Evolutionary conservation across 331 rosid species (phyloP).

Genomic region (Malus hybrid): DNA sequence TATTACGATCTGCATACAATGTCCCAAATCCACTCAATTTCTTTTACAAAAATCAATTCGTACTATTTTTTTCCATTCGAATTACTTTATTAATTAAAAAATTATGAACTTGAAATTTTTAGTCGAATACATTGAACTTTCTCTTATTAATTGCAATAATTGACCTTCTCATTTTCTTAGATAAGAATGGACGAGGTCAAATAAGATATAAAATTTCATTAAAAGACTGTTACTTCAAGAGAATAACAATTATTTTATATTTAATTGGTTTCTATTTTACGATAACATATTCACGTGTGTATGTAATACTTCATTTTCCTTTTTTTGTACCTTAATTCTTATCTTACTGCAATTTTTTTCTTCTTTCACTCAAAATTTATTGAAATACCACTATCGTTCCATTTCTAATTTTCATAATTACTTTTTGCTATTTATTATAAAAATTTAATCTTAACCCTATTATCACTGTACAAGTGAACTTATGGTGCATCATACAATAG

Average conservation of each 20-base stretch:
- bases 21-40: neutral
- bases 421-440: too few relatives aligned
- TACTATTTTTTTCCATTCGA: neutral
- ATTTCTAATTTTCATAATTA: too few relatives aligned
- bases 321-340: neutral
- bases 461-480: too few relatives aligned
- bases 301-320: neutral
- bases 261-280: neutral
- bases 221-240: neutral
- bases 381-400: neutral
- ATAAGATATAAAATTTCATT: neutral
- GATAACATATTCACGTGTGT: fast-evolving
- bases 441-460: too few relatives aligned
- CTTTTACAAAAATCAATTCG: neutral
- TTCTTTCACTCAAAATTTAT: too few relatives aligned
- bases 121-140: neutral
- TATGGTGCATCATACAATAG: too few relatives aligned
- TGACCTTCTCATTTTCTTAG: neutral
- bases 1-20: neutral
- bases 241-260: neutral
- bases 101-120: neutral
- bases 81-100: too few relatives aligned
- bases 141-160: neutral
- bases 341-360: neutral
- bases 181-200: neutral